Evolutionary conservation across 306 rosid species (phyloP), one percentile per base, ranked within the genome.

Genomic region (Dryas drummondii): DNA sequence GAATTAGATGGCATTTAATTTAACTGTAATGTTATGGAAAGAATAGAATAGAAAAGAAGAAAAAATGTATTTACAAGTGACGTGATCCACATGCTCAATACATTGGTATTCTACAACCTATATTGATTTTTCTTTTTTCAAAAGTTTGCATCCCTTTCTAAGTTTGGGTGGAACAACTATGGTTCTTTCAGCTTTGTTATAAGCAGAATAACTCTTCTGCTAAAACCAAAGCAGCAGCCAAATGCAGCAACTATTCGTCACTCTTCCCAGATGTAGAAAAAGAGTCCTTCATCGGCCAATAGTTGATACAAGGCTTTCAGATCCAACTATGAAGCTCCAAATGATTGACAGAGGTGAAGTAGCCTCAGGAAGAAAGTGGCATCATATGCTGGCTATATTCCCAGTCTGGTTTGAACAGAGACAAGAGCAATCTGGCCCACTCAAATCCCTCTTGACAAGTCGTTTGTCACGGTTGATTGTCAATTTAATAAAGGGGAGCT

Each of bases 391-490:
- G 22, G 66, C 16, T 58, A 71, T 9, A 8, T 62, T 62, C 73
- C 77, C 79, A 54, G 89, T 85, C 86, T 82, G 88, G 80, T 94
- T 91, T 41, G 88, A 77, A 75, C 98, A 94, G 63, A 91, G 26
- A 80, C 97, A 94, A 67, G 91, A 87, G 87, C 97, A 90, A 53
- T 81, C 88, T 6, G 81, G 55, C 68, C 47, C 83, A 15, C 54
- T 78, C 48, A 49, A 42, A 64, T 87, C 91, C 79, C 83, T 87
- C 74, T 70, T 78, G 69, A 92, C 80, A 27, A 90, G 76, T 80
- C 99, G 82, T 75, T 84, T 87, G 51, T 89, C 90, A 2, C 99
- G 96, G 82, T 90, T 94, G 68, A 87, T 85, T 90, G 87, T 88
- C 86, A 92, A 70, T 70, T 89, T 92, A 73, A 94, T 87, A 67